Evolutionary conservation across 208 protist species (phyloP), one percentile per base, ranked within the genome.

Genomic region (Wallacemonas sp.): DNA sequence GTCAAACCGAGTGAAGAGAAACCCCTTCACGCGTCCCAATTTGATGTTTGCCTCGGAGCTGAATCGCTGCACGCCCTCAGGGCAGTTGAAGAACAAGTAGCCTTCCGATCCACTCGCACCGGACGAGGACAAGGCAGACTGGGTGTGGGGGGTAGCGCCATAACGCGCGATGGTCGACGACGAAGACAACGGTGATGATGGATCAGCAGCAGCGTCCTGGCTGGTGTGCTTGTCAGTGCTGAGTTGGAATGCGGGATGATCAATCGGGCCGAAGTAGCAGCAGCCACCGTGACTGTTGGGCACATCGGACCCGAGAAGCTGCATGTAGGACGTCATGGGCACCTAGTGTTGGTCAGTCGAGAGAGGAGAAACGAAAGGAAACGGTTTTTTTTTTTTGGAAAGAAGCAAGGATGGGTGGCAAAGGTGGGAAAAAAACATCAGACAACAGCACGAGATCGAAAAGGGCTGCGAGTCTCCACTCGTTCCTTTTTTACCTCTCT

Each of bases 81-180:
- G 90, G 41, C 90, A 95, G 74, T 95, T 95, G 56, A 95, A 95
- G 55, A 95, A 80, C 17, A 95, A 49, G 61, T 91, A 85, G 19
- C 88, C 83, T 36, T 87, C 81, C 9, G 55, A 74, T 11, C 71
- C 62, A 8, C 55, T 74, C 1, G 60, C 65, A 24, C 72, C 55
- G 23, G 38, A 30, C 17, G 66, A 38, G n/a, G 39, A 27, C 32
- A 17, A n/a, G 24, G 29, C 24, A 39, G 44, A 23, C 26, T 1
- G 21, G 0, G 14, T 3, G 32, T 52, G 43, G 8, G 65, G 52
- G 9, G 12, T 19, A 3, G 17, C 29, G n/a, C 52, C 34, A 21
- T 58, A 58, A 4, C n/a, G n/a, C n/a, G n/a, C n/a, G n/a, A n/a
- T n/a, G n/a, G n/a, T n/a, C n/a, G n/a, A n/a, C 26, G 47, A 55